A percentile compares a stretch with the other conserved stretches of the same genome.
These are phyloP conservation scores for Camelina neglecta DNA, from an alignment of 345 rosid genomes.

Conservation along the genomic window DNA sequence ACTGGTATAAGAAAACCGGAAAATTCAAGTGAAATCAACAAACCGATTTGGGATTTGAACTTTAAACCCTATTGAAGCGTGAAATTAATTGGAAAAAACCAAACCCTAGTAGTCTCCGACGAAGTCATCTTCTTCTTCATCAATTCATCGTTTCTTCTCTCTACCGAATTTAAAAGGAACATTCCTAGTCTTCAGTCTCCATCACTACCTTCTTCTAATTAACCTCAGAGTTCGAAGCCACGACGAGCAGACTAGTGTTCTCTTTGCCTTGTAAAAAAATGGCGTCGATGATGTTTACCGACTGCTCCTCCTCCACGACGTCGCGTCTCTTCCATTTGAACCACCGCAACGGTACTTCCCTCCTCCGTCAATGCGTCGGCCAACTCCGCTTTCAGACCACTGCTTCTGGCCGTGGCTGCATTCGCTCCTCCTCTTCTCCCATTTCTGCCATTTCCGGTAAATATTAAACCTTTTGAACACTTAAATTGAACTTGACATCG, in stretches of 20 bases:
- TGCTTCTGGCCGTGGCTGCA: constrained; percentile 28
- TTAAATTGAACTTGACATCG: neutral
- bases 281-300: constrained; percentile 53
- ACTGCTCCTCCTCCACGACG: constrained; percentile 53
- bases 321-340: constrained; percentile 50
- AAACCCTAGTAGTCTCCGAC: constrained; percentile 12
- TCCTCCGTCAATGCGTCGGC: constrained; percentile 40
- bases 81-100: neutral
- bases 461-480: neutral
- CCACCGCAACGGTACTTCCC: constrained; percentile 25
- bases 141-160: neutral
- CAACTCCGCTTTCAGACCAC: constrained; percentile 42
- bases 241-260: constrained; percentile 34
- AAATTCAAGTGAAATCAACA: neutral
- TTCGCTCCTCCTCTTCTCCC: constrained; percentile 40
- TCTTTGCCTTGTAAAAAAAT: constrained; percentile 30
- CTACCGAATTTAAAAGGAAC: neutral
- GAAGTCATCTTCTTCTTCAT: neutral
- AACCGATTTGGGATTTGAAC: constrained; percentile 7
- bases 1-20: neutral
- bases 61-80: neutral
- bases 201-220: neutral
- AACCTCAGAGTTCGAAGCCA: constrained; percentile 2
- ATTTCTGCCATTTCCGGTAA: constrained; percentile 44
- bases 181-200: neutral